Base-by-base conservation (phyloP, 805 yeast genomes). In the Teunomyces panamensis region DNA sequence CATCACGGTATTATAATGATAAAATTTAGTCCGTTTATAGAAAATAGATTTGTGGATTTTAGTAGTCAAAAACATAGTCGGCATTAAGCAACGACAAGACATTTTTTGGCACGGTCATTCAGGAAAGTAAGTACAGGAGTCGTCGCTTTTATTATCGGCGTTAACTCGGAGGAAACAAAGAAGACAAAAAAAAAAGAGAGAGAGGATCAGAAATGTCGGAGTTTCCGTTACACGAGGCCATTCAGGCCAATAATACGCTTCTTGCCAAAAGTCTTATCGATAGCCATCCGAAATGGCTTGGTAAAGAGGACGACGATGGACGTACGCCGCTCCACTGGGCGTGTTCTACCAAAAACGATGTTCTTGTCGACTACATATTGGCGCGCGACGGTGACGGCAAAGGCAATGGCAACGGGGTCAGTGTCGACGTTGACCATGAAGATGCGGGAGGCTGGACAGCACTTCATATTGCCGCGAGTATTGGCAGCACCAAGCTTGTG, bases 321-420 rank as follows among this genome's bases (percentile, higher is more conserved):
- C 75, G 97, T 53, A 82, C 87, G 2, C 86, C 96, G 2, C 68
- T 90, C 42, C 95, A 89, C 63, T 91, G 97, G 97, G 96, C 97
- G 1, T 80, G 84, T 26, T 80, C 96, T 1, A 75, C 75, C 55
- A 78, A 80, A 43, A 75, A 83, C 48, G 56, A 67, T 5, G 81
- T 79, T 26, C 71, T 85, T 14, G 81, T 80, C 73, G 47, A 68
- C 65, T 47, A 75, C 71, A 32, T 71, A 51, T 62, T 46, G 45
- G 48, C 24, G 24, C 24, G 24, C 24, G 6, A 20, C 24, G 24
- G 24, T 5, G 4, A 20, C 5, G 24, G 24, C 24, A 20, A 20
- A 4, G 5, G 20, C 20, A 17, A 17, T 4, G 5, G 20, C 20
- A 17, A 60, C 27, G 39, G 35, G 13, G 9, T 29, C 47, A 69